phyloP scores from a whole-genome alignment of 768 basidiomycete genomes.

The Agaricus blazei region DNA sequence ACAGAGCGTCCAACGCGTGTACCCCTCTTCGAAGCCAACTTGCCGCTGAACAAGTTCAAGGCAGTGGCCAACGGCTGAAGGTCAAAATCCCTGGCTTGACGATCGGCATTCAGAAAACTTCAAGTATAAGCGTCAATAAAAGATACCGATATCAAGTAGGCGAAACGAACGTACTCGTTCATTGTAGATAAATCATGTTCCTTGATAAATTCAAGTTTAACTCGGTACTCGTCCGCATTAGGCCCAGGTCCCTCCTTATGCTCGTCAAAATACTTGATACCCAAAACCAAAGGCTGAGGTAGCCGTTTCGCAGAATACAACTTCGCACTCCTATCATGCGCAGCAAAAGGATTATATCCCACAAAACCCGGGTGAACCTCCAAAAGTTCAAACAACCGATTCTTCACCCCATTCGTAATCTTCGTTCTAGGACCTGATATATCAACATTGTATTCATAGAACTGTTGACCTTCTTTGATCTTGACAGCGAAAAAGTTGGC shows the following conservation, averaged over 20 bases:
- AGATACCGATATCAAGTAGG: not conserved
- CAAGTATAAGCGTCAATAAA: not conserved
- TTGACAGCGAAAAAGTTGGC: slow-evolving; percentile 57
- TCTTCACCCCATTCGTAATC: slow-evolving; percentile 32
- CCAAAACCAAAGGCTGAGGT: slow-evolving; percentile 35
- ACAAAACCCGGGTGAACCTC: slow-evolving; percentile 33
- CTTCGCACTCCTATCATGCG: slow-evolving; percentile 41
- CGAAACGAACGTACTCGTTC: slow-evolving; percentile 21
- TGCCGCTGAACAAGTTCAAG: slow-evolving; percentile 49
- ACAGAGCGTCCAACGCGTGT: slow-evolving; percentile 42
- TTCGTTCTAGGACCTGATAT: slow-evolving; percentile 36
- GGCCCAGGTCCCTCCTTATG: slow-evolving; percentile 24
- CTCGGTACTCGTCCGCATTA: slow-evolving; percentile 31
- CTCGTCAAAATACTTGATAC: slow-evolving; percentile 34
- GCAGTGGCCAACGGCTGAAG: slow-evolving; percentile 44
- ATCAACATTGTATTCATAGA: slow-evolving; percentile 53
- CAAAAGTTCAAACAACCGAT: slow-evolving; percentile 48
- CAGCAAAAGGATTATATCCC: slow-evolving; percentile 36
- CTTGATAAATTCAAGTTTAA: slow-evolving; percentile 32
- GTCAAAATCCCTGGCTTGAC: slow-evolving; percentile 36
- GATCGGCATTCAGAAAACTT: slow-evolving; percentile 45
- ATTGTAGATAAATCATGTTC: slow-evolving; percentile 28
- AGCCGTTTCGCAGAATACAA: slow-evolving; percentile 38
- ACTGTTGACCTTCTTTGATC: slow-evolving; percentile 29
- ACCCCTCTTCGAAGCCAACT: slow-evolving; percentile 36